These are phyloP conservation scores for Nephelium lappaceum DNA, from an alignment of 345 rosid species.

Conservation along the genomic window DNA sequence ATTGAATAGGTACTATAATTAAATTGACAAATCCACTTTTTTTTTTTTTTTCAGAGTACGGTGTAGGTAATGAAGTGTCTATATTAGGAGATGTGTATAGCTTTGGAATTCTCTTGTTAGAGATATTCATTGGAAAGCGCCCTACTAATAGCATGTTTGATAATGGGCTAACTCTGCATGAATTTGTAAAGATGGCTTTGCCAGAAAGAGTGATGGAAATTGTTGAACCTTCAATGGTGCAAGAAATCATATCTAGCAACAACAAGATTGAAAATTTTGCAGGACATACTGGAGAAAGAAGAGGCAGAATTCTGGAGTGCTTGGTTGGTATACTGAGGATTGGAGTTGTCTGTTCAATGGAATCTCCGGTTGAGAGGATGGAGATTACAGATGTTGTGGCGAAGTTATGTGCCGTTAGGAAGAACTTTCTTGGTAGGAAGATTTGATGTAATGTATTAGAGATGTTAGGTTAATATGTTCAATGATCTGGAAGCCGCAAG, in stretches of 20 bases:
- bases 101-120: conserved; percentile 5
- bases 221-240: conserved; percentile 2
- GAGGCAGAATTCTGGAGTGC: background rate
- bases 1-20: background rate
- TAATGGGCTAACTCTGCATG: background rate
- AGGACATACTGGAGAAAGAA: background rate
- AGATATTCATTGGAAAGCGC: background rate
- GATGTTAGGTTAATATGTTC: background rate
- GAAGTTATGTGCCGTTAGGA: background rate
- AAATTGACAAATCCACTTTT: background rate
- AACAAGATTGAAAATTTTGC: background rate
- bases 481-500: background rate
- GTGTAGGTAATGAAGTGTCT: background rate
- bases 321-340: background rate
- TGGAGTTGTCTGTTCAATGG: conserved; percentile 10
- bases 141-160: background rate
- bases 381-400: background rate
- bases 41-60: background rate
- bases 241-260: background rate
- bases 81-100: background rate
- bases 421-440: background rate
- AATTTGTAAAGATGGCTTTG: background rate
- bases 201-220: background rate
- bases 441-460: background rate
- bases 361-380: background rate